Percentiles rank a stretch among this genome's conserved stretches.
These are phyloP conservation scores for Gentiana macrophylla DNA, from an alignment of 257 asterid genomes.

Conservation along the genomic window DNA sequence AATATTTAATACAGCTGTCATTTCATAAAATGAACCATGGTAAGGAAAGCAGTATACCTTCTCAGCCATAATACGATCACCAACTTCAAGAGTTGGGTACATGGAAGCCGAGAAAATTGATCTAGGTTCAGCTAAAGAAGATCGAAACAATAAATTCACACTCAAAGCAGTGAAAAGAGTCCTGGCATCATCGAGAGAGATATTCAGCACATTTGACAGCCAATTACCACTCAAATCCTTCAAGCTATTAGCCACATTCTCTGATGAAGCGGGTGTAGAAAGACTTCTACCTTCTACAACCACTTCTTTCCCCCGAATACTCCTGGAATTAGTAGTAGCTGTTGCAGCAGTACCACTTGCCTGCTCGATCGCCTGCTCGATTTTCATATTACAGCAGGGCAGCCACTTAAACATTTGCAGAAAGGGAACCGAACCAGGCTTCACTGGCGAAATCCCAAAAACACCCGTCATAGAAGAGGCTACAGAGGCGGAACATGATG, in stretches of 20 bases:
- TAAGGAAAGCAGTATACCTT: slow-evolving; percentile 37
- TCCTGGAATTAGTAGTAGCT: slow-evolving; percentile 4
- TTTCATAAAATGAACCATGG: too few relatives aligned
- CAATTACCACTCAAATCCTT: slow-evolving; percentile 23
- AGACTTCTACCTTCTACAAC: slow-evolving; percentile 7
- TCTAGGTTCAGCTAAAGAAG: slow-evolving; percentile 93
- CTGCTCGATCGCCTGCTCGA: slow-evolving; percentile 8
- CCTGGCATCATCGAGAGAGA: slow-evolving; percentile 76
- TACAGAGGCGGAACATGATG: slow-evolving; percentile 8
- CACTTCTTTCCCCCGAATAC: not conserved
- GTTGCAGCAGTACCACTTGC: slow-evolving; percentile 33
- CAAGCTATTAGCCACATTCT: slow-evolving; percentile 30
- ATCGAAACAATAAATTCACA: slow-evolving; percentile 60
- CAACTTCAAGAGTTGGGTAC: slow-evolving; percentile 88
- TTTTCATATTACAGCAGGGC: slow-evolving; percentile 48
- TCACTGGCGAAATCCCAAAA: slow-evolving; percentile 56
- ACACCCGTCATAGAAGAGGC: slow-evolving; percentile 17
- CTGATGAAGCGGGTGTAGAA: slow-evolving; percentile 17
- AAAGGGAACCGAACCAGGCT: slow-evolving; percentile 43
- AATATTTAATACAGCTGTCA: too few relatives aligned
- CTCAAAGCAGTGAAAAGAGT: slow-evolving; percentile 86
- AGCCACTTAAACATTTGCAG: slow-evolving; percentile 64
- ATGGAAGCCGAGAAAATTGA: slow-evolving; percentile 89
- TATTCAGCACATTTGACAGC: slow-evolving; percentile 50
- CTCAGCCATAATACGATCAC: slow-evolving; percentile 85